Evolutionary conservation across 805 yeast species (phyloP).

Genomic region (Saccharomycopsis sp.): DNA sequence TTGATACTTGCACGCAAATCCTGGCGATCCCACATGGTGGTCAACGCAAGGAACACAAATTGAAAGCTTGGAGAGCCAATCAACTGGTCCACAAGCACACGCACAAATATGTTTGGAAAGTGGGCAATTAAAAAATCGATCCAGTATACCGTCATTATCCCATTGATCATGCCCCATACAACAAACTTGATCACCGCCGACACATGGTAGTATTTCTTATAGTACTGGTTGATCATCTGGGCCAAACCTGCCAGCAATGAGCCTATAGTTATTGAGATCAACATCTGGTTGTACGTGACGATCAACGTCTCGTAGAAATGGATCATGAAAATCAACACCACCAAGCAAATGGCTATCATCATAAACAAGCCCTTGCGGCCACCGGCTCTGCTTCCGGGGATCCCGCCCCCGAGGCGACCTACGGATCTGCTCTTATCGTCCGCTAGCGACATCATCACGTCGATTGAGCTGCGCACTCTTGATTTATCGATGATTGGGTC

Average conservation of each 20-base stretch:
- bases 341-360: background rate
- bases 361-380: background rate
- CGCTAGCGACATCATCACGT: background rate
- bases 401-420: background rate
- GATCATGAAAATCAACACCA: constrained; percentile 2
- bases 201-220: constrained; percentile 8
- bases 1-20: constrained; percentile 30
- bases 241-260: constrained; percentile 18
- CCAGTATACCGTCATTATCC: constrained; percentile 49
- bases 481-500: constrained; percentile 6
- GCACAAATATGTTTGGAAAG: constrained; percentile 31
- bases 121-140: constrained; percentile 38
- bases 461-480: background rate
- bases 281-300: background rate
- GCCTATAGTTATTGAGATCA: constrained; percentile 14
- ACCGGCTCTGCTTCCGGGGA: background rate
- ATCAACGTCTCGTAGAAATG: constrained; percentile 12
- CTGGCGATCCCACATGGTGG: constrained; percentile 49
- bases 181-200: constrained; percentile 37
- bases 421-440: background rate
- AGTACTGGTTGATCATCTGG: constrained; percentile 19
- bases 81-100: constrained; percentile 47
- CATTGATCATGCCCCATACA: constrained; percentile 57
- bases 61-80: constrained; percentile 53
- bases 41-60: constrained; percentile 40